These are phyloP conservation scores for Penicillium paradoxum DNA, from an alignment of 495 filamentous ascomycete genomes.

Conservation along the genomic window DNA sequence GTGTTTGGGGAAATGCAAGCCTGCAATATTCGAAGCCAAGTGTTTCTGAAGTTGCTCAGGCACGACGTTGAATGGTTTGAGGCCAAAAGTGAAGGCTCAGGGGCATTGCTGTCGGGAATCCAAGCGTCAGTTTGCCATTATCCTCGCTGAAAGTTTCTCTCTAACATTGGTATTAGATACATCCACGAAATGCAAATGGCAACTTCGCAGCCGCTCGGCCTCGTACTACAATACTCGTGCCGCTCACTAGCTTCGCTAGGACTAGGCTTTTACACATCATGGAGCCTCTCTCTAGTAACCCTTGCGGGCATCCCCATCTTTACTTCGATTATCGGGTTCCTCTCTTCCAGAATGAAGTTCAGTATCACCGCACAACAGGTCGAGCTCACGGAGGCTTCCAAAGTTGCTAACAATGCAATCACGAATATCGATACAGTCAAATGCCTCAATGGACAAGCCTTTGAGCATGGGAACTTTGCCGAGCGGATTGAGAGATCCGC, in stretches of 20 bases:
- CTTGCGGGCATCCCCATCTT: constrained; percentile 70
- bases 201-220: constrained; percentile 72
- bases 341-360: constrained; percentile 57
- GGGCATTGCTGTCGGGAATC: constrained; percentile 61
- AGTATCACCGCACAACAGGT: constrained; percentile 64
- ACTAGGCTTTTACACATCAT: constrained; percentile 73
- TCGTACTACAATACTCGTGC: constrained; percentile 56
- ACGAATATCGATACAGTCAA: constrained; percentile 82
- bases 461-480: constrained; percentile 63
- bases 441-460: constrained; percentile 70
- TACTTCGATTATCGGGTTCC: constrained; percentile 49
- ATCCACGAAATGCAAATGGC: constrained; percentile 77
- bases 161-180: constrained; percentile 49
- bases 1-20: constrained; percentile 78
- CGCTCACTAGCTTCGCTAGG: constrained; percentile 57
- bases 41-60: constrained; percentile 63
- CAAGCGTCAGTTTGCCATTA: constrained; percentile 58
- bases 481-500: constrained; percentile 55
- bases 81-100: constrained; percentile 61
- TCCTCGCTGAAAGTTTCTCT: not conserved
- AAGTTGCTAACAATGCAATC: constrained; percentile 63
- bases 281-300: constrained; percentile 80
- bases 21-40: constrained; percentile 50
- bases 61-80: constrained; percentile 87
- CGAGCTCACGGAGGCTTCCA: constrained; percentile 66